Conservation (phyloP, 768 basidiomycete species). For the Rhodotorula sphaerocarpa region DNA sequence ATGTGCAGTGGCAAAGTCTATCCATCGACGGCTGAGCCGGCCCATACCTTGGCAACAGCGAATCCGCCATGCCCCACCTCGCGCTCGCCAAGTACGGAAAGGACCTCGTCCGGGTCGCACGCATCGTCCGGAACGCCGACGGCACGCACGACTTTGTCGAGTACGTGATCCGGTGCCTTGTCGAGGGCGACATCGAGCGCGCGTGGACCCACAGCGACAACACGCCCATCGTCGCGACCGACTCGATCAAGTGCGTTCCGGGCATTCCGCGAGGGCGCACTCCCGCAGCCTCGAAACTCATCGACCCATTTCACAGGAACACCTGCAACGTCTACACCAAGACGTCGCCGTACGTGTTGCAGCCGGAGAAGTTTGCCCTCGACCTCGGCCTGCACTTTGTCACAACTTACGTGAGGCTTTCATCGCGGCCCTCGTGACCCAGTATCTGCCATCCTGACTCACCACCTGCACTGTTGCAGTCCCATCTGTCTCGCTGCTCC, state of each 20-base stretch:
- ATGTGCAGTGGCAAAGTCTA: no score
- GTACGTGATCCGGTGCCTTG: conserved; percentile 67
- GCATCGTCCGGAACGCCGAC: conserved; percentile 56
- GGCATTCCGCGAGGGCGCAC: conserved; percentile 47
- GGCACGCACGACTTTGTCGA: conserved; percentile 63
- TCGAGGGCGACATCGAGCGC: conserved; percentile 55
- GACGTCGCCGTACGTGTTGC: conserved; percentile 73
- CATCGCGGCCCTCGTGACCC: background rate
- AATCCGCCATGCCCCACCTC: conserved; percentile 22
- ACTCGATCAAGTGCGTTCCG: conserved; percentile 53
- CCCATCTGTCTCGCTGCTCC: conserved; percentile 23
- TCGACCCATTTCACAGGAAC: background rate
- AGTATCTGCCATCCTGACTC: no score
- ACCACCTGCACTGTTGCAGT: no score
- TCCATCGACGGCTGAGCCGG: no score
- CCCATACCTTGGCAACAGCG: no score
- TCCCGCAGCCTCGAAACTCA: background rate
- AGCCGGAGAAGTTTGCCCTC: conserved; percentile 74
- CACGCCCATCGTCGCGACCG: conserved; percentile 76
- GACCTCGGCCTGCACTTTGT: conserved; percentile 78
- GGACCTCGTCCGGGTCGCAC: conserved; percentile 74
- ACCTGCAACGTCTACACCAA: conserved; percentile 53
- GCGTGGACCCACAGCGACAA: conserved; percentile 80
- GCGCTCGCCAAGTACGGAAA: conserved; percentile 56
- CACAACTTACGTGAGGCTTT: conserved; percentile 52